phyloP scores from a whole-genome alignment of 1,139 yeast species.

The Suhomyces atakaporum region DNA sequence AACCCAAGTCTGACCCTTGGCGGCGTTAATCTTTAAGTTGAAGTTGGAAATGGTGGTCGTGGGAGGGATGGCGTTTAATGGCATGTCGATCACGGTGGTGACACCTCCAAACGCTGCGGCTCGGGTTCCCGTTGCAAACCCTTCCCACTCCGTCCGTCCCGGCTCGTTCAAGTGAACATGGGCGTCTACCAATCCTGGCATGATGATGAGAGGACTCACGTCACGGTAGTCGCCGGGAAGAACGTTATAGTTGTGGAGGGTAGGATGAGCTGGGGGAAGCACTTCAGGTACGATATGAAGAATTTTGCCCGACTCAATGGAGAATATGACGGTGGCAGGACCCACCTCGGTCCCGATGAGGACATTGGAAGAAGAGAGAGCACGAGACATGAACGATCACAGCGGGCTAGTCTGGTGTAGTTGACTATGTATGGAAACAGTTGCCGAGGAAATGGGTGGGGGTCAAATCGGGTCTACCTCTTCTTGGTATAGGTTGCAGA shows the following conservation, averaged over 20 bases:
- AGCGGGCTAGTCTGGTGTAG: too few species aligned
- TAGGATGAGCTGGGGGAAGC: slow-evolving; percentile 37
- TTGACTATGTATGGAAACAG: too few species aligned
- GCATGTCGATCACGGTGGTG: slow-evolving; percentile 95
- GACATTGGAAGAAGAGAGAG: slow-evolving; percentile 67
- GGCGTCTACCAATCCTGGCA: slow-evolving; percentile 92
- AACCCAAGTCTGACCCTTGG: slow-evolving; percentile 82
- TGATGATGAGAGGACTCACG: slow-evolving; percentile 63
- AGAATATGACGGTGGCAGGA: slow-evolving; percentile 71
- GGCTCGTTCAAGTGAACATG: slow-evolving; percentile 96
- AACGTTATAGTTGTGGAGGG: slow-evolving; percentile 45
- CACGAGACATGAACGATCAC: slow-evolving; percentile 67
- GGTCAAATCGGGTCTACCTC: too few species aligned
- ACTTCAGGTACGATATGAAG: slow-evolving; percentile 43
- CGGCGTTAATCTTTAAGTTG: slow-evolving; percentile 72
- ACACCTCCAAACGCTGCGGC: slow-evolving; percentile 96
- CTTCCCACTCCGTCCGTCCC: slow-evolving; percentile 95
- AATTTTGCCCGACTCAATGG: slow-evolving; percentile 65
- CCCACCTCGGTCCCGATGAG: slow-evolving; percentile 50
- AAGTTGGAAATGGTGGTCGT: slow-evolving; percentile 83
- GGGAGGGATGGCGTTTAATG: slow-evolving; percentile 92
- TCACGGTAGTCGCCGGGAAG: slow-evolving; percentile 45
- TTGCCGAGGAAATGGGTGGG: too few species aligned
- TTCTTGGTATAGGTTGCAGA: too few species aligned
- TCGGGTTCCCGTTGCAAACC: slow-evolving; percentile 88